Base-by-base conservation (phyloP, 257 asterid genomes). In the Primulina eburnea region DNA sequence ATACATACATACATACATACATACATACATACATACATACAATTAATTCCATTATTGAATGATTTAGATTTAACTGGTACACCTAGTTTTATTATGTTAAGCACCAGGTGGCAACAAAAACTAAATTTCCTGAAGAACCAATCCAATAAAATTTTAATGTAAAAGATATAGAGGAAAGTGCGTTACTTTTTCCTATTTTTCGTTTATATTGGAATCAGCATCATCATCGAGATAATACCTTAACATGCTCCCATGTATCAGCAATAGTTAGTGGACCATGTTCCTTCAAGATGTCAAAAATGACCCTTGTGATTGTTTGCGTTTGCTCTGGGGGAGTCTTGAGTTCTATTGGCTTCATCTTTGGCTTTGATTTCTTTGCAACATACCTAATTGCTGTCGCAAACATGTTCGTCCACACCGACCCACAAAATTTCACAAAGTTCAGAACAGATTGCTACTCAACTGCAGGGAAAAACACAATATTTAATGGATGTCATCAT, bases 251-350 rank as follows among this genome's bases (percentile, higher is more conserved):
- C 99, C 97, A 93, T 4, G 94, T 93, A 62, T 93, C 96, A 5
- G 89, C 81, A 67, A 93, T 77, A 58, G 90, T 83, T 62, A 93
- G 81, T 59, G 97, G 97, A 30, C 97, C 97, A 63, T 93, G 95
- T 43, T 89, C 99, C 83, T 89, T 93, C 73, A 93, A 83, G 71
- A 93, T 68, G 78, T 90, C 90, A 38, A 93, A 90, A 62, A 93
- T 86, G 40, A 77, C 88, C 77, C 99, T 76, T 4, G 97, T 87
- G 75, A 93, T 89, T 21, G 96, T 87, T 82, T 89, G 97, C 1
- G 97, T 89, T 73, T 89, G 99, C 83, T 90, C 99, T 0, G 92
- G 92, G 6, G 99, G 99, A 26, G 88, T 89, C 53, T 80, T 87
- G 66, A 89, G 94, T 73, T 90, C 94, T 72, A 87, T 89, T 0